Percentiles rank a stretch among this genome's conserved stretches.
These are phyloP conservation scores for Apiotrichum brassicae DNA, from an alignment of 1,284 basidiomycete species.

Conservation along the genomic window DNA sequence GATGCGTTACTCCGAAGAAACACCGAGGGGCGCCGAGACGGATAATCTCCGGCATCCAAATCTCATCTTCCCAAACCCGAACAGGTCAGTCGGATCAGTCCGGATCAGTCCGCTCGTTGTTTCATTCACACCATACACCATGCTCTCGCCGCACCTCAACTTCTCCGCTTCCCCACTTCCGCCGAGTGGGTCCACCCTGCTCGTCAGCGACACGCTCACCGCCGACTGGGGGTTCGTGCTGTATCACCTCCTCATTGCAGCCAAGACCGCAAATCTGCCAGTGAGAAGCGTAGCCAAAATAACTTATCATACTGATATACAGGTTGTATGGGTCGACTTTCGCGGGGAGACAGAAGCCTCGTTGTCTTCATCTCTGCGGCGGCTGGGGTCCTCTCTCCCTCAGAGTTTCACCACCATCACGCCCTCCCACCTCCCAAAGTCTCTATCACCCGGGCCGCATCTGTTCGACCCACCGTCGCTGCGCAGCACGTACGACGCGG, in stretches of 20 bases:
- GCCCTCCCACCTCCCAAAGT: neutral
- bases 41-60: too few relatives aligned
- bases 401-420: constrained; percentile 11
- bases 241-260: constrained; percentile 35
- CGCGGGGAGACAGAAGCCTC: constrained; percentile 29
- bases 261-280: constrained; percentile 17
- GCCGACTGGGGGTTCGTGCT: constrained; percentile 37
- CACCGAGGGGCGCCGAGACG: too few relatives aligned
- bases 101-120: too few relatives aligned
- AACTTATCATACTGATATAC: too few relatives aligned
- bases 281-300: constrained; percentile 6
- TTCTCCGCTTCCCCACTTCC: constrained; percentile 32
- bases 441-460: constrained; percentile 2
- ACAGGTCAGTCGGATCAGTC: too few relatives aligned
- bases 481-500: constrained; percentile 22
- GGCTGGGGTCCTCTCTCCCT: constrained; percentile 6
- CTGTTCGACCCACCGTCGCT: constrained; percentile 28
- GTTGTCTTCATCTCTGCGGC: constrained; percentile 19
- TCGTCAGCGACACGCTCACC: constrained; percentile 42
- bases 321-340: constrained; percentile 40
- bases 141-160: constrained; percentile 30
- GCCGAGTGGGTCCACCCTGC: constrained; percentile 28
- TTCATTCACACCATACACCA: too few relatives aligned
- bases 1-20: too few relatives aligned
- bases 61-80: too few relatives aligned